Conservation (phyloP, 2,329 filamentous ascomycete genomes). For the Graphiopsis chlorocephala region DNA sequence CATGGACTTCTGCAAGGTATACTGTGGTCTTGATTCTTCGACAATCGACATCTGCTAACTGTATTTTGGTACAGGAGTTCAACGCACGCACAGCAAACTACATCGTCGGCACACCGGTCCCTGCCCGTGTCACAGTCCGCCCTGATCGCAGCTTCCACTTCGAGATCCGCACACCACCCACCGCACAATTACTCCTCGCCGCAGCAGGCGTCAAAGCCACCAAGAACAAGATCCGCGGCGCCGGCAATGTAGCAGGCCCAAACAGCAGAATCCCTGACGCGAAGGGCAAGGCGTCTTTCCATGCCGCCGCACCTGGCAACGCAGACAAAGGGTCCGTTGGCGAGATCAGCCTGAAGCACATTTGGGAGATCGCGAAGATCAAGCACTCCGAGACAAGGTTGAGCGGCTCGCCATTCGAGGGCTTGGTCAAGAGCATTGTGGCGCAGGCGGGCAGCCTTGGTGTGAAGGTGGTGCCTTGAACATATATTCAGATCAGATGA, state of each 20-base stretch:
- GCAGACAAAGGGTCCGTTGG: conserved; percentile 71
- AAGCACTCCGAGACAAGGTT: conserved; percentile 60
- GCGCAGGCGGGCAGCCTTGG: conserved; percentile 52
- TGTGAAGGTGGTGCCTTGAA: conserved; percentile 48
- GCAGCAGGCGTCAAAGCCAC: conserved; percentile 74
- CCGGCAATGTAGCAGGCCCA: conserved; percentile 53
- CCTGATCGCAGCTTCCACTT: conserved; percentile 92
- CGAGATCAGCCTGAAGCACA: conserved; percentile 84
- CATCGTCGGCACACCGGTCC: conserved; percentile 76
- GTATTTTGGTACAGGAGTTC: conserved; percentile 68
- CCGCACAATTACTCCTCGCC: conserved; percentile 81
- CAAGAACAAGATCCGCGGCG: conserved; percentile 74
- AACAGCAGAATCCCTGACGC: conserved; percentile 37
- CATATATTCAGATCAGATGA: background rate
- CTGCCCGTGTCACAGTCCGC: conserved; percentile 85
- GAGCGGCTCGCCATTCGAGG: conserved; percentile 76
- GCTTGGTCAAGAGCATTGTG: conserved; percentile 69
- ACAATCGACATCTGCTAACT: conserved; percentile 7
- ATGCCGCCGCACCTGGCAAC: conserved; percentile 40
- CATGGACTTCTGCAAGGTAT: conserved; percentile 99
- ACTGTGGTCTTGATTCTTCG: conserved; percentile 13
- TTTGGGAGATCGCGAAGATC: conserved; percentile 97
- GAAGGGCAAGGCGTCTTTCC: conserved; percentile 36
- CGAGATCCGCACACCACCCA: conserved; percentile 90
- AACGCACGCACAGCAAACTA: conserved; percentile 91